Evolutionary conservation across 164 flowering plant species (phyloP).

Genomic region (Chimonanthus salicifolius): DNA sequence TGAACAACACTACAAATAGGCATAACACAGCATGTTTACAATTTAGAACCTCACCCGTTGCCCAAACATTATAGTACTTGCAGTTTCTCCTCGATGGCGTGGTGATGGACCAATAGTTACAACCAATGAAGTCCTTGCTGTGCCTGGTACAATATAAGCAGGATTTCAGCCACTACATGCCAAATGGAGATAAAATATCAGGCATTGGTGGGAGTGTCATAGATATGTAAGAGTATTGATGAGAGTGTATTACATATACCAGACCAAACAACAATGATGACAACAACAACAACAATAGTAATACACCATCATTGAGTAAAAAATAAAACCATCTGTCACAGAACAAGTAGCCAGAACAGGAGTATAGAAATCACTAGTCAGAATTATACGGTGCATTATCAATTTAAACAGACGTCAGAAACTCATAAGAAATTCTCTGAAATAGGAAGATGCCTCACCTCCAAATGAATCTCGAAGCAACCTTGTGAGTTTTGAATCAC

Average conservation of each 20-base stretch:
- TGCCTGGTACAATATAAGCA: slow-evolving; percentile 39
- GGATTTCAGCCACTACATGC: neutral
- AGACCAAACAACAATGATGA: neutral
- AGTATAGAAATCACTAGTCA: neutral
- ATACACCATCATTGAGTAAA: neutral
- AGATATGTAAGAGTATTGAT: neutral
- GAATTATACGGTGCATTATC: neutral
- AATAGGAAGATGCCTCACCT: slow-evolving; percentile 35
- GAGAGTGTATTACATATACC: neutral
- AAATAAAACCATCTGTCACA: neutral
- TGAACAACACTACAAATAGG: neutral
- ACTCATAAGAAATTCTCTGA: neutral
- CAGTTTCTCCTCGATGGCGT: slow-evolving; percentile 93
- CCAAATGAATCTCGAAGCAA: slow-evolving; percentile 98
- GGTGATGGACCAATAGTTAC: slow-evolving; percentile 98
- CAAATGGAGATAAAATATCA: too few relatives aligned
- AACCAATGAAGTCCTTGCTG: slow-evolving; percentile 92
- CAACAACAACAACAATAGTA: too few relatives aligned
- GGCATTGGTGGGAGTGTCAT: too few relatives aligned
- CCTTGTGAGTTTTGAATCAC: slow-evolving; percentile 97
- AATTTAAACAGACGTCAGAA: neutral
- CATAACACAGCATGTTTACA: too few relatives aligned
- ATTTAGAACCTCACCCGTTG: slow-evolving; percentile 59
- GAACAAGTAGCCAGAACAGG: neutral
- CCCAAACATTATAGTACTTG: slow-evolving; percentile 97